Conservation (phyloP, 2,329 filamentous ascomycete genomes). For the Phoma sp. region DNA sequence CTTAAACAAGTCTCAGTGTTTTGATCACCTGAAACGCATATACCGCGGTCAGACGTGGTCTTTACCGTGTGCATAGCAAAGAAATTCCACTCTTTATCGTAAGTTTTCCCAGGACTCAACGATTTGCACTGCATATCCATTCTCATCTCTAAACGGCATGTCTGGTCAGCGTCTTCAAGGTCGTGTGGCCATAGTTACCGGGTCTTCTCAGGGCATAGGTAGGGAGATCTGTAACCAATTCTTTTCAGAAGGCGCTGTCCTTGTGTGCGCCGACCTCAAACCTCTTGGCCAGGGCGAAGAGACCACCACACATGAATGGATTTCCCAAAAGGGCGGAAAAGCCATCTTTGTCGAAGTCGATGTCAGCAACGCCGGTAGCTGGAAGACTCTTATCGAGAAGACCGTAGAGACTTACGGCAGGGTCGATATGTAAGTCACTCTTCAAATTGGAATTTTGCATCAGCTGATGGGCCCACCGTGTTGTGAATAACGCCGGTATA, state of each 20-base stretch:
- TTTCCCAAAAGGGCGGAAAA: slow-evolving; percentile 19
- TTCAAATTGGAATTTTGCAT: slow-evolving; percentile 12
- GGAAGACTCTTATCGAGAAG: slow-evolving; percentile 26
- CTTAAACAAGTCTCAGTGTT: too few relatives aligned
- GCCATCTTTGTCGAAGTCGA: slow-evolving; percentile 40
- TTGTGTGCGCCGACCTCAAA: slow-evolving; percentile 14
- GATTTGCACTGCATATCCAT: background rate
- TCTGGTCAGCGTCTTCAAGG: slow-evolving; percentile 11
- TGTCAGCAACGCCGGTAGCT: slow-evolving; percentile 37
- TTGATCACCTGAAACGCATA: too few relatives aligned
- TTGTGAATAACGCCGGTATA: slow-evolving; percentile 48
- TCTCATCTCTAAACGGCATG: background rate
- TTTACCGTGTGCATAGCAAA: too few relatives aligned
- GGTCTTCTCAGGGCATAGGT: slow-evolving; percentile 36
- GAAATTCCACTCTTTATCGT: too few relatives aligned
- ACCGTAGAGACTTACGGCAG: slow-evolving; percentile 39
- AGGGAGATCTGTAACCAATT: slow-evolving; percentile 28
- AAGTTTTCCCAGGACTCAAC: too few relatives aligned
- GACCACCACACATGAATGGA: slow-evolving; percentile 29
- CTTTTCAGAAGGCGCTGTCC: slow-evolving; percentile 13
- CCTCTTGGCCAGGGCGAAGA: slow-evolving; percentile 8
- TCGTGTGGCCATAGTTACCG: slow-evolving; percentile 37
- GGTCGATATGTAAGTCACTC: slow-evolving; percentile 39
- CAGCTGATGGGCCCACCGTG: slow-evolving; percentile 3
- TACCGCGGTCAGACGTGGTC: too few relatives aligned